Conservation (phyloP, 352 stramenopile species). For the Phytophthora pisi region DNA sequence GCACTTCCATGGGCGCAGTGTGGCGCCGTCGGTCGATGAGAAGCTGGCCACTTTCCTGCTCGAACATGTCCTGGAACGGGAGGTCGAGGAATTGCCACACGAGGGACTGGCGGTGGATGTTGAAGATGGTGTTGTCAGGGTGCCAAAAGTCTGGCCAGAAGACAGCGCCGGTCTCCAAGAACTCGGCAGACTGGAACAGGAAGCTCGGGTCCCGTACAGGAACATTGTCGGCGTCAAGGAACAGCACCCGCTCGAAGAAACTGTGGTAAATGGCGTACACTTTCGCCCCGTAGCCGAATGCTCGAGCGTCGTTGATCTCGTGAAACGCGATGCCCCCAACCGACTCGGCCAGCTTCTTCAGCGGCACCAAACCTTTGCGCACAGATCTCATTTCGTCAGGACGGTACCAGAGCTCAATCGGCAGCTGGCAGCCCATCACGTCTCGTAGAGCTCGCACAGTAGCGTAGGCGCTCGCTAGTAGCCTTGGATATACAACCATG, state of each 20-base stretch:
- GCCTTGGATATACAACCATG: slow-evolving; percentile 25
- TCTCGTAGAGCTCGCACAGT: slow-evolving; percentile 20
- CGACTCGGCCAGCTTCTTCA: slow-evolving; percentile 25
- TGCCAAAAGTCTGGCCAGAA: slow-evolving; percentile 79
- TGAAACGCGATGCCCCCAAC: slow-evolving; percentile 35
- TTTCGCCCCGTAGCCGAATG: slow-evolving; percentile 58
- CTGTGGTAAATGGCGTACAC: slow-evolving; percentile 52
- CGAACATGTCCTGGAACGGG: slow-evolving; percentile 58
- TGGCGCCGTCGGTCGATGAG: slow-evolving; percentile 52
- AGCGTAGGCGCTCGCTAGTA: slow-evolving; percentile 23
- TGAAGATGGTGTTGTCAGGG: slow-evolving; percentile 69
- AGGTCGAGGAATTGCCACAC: slow-evolving; percentile 58
- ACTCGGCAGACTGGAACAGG: slow-evolving; percentile 49
- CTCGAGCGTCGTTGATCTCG: slow-evolving; percentile 40
- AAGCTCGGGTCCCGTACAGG: slow-evolving; percentile 54
- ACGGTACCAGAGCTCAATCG: slow-evolving; percentile 62
- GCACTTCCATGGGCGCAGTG: slow-evolving; percentile 30
- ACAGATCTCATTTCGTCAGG: slow-evolving; percentile 35
- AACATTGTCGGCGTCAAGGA: slow-evolving; percentile 65
- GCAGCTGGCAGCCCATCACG: slow-evolving; percentile 29
- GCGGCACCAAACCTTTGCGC: slow-evolving; percentile 5
- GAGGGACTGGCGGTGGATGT: slow-evolving; percentile 59
- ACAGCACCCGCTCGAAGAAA: slow-evolving; percentile 48
- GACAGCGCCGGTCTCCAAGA: slow-evolving; percentile 42
- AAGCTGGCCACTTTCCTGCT: slow-evolving; percentile 68